Conservation (phyloP, 345 rosid species). For the Carallia brachiata region DNA sequence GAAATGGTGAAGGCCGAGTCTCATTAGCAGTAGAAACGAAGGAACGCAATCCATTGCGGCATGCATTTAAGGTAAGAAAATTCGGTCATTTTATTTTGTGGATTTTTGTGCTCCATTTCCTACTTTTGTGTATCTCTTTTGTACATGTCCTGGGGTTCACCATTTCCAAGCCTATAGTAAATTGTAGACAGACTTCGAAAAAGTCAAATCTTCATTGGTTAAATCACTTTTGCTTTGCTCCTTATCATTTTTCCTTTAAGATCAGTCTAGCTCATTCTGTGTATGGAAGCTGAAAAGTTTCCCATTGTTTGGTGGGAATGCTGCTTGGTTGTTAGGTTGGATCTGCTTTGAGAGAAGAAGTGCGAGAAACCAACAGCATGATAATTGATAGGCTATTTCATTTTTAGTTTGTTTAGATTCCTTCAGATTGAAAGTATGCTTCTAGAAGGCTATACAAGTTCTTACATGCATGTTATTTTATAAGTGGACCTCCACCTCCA, state of each 20-base stretch:
- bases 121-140: too few species aligned
- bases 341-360: neutral
- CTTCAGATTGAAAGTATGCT: neutral
- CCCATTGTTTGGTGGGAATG: too few species aligned
- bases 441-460: neutral
- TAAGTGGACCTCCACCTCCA: neutral
- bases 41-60: conserved; percentile 92
- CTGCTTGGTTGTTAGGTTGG: neutral
- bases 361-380: neutral
- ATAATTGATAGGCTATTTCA: neutral
- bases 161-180: too few species aligned
- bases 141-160: too few species aligned
- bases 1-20: conserved; percentile 72
- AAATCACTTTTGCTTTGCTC: too few species aligned
- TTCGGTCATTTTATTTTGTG: neutral
- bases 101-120: neutral
- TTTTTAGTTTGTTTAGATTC: neutral
- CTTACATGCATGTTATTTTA: neutral
- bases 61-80: conserved; percentile 75
- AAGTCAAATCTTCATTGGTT: too few species aligned
- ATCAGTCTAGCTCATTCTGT: too few species aligned
- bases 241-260: too few species aligned
- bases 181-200: too few species aligned
- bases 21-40: conserved; percentile 80
- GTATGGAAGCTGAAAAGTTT: too few species aligned